A percentile compares a stretch with the other conserved stretches of the same genome.
These are phyloP conservation scores for Globisporangium mamillatum DNA, from an alignment of 352 stramenopile species.

Conservation along the genomic window DNA sequence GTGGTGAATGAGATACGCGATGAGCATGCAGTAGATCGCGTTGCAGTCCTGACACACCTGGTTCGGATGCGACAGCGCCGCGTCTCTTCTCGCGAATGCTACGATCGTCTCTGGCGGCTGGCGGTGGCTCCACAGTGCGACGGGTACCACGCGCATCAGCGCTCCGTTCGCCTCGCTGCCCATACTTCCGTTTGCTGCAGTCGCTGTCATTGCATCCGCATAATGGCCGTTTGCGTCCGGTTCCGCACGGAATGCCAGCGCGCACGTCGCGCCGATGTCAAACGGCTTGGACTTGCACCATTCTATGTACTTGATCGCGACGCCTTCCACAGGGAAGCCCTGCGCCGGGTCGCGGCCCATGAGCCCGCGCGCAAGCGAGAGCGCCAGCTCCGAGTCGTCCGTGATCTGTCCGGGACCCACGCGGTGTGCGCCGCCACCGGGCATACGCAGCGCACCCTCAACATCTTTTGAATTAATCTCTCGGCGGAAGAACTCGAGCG, in stretches of 20 bases:
- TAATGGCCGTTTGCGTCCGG: constrained; percentile 18
- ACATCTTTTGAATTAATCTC: constrained; percentile 28
- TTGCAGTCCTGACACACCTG: constrained; percentile 60
- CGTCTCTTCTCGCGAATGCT: constrained; percentile 30
- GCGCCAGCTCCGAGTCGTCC: constrained; percentile 59
- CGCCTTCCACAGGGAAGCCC: constrained; percentile 36
- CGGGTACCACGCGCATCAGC: constrained; percentile 48
- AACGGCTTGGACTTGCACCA: constrained; percentile 41
- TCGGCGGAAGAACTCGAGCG: constrained; percentile 41
- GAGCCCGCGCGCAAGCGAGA: constrained; percentile 39
- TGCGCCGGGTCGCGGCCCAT: constrained; percentile 20
- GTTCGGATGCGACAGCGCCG: constrained; percentile 48
- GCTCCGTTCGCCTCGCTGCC: constrained; percentile 50
- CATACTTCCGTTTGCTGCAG: constrained; percentile 15
- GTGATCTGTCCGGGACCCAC: constrained; percentile 53
- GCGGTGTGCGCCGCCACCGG: constrained; percentile 38
- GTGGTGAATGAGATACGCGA: constrained; percentile 40
- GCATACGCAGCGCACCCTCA: constrained; percentile 40
- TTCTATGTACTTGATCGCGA: constrained; percentile 32
- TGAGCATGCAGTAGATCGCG: constrained; percentile 49
- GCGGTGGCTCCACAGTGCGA: constrained; percentile 37
- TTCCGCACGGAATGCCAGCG: constrained; percentile 29
- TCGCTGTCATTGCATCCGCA: constrained; percentile 10
- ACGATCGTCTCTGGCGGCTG: constrained; percentile 30
- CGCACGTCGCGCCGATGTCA: constrained; percentile 56